Evolutionary conservation across 768 basidiomycete genomes (phyloP), one percentile per base, ranked within the genome.

Genomic region (Russula brevipes): DNA sequence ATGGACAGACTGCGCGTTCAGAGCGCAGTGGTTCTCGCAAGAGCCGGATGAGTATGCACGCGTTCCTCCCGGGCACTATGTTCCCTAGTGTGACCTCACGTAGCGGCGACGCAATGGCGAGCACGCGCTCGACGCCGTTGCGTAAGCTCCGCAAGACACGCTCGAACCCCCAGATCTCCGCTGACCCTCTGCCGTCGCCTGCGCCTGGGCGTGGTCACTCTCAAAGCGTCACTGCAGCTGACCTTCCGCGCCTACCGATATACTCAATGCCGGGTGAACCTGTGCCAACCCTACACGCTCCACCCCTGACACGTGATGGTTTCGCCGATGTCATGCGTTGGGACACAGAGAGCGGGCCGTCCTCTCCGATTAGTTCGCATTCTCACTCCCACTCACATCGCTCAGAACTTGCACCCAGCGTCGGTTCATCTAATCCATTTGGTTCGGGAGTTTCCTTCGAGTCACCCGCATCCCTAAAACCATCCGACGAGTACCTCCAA

Each of bases 141-240:
- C 81, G 85, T 59, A 87, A 85, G 67, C 77, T 89, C 33, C 76
- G 89, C 64, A 90, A 89, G 72, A 85, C 88, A 11, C 81, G 85
- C 39, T 91, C 89, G 14, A 90, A 89, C 54, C 84, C 89, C 1
- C 87, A 89, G 64, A 71, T 76, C 69, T 75, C 67, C 12, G 65
- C 45, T 17, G 56, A 66, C 14, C 38, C 54, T 5, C 44, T 68
- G 30, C 66, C 66, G 53, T 71, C 66, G 56, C 72, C 69, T 0
- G 67, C 73, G 4, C 72, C 75, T 1, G 87, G 85, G 45, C 83
- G 88, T 31, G 82, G 79, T 2, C 89, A 91, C 69, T 89, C 89
- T 3, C 86, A 89, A 66, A 90, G 88, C 72, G 88, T 91, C 17
- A 91, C 88, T 0, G 83, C 83, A 2, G 84, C 81, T 12, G 88